A percentile compares a stretch with the other conserved stretches of the same genome.
Evolutionary conservation across 2,329 filamentous ascomycete species (phyloP).

Genomic region (Colletotrichum graminicola): DNA sequence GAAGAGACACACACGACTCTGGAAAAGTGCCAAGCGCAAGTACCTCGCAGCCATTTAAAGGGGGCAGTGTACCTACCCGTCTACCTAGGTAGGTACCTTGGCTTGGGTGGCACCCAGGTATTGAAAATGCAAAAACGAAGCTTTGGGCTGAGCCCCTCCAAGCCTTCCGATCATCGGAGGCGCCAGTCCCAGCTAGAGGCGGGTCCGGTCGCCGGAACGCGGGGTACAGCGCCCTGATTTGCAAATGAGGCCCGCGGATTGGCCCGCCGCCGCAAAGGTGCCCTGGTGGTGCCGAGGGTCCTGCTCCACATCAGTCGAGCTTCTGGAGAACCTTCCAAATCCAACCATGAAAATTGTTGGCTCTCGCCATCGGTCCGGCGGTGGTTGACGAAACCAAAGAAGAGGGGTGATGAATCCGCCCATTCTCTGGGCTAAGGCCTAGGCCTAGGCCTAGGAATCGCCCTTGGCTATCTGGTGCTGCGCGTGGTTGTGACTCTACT

Average conservation of each 20-base stretch:
- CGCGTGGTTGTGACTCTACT: not conserved
- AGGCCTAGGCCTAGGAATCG: no score
- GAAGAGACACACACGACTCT: constrained; percentile 18
- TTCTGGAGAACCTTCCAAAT: constrained; percentile 31
- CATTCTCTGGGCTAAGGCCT: constrained; percentile 4
- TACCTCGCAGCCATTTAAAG: not conserved
- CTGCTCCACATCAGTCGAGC: constrained; percentile 3
- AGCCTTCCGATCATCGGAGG: constrained; percentile 51
- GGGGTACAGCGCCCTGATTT: constrained; percentile 51
- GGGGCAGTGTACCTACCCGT: not conserved
- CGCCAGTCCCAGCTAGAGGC: constrained; percentile 28
- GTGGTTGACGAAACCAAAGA: constrained; percentile 13
- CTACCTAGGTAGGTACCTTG: no score
- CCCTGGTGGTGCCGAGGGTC: constrained; percentile 15
- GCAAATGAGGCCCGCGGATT: constrained; percentile 48
- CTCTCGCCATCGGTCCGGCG: not conserved
- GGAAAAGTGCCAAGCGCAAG: constrained; percentile 34
- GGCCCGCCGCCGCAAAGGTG: constrained; percentile 41
- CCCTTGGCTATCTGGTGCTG: not conserved
- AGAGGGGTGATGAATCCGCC: not conserved
- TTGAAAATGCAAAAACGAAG: constrained; percentile 16
- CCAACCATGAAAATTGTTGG: constrained; percentile 17
- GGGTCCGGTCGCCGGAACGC: constrained; percentile 53
- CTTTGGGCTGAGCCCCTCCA: constrained; percentile 12
- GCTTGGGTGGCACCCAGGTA: not conserved